phyloP scores from a whole-genome alignment of 192 early-diverging fungal species.

The Allomyces arbusculus region DNA sequence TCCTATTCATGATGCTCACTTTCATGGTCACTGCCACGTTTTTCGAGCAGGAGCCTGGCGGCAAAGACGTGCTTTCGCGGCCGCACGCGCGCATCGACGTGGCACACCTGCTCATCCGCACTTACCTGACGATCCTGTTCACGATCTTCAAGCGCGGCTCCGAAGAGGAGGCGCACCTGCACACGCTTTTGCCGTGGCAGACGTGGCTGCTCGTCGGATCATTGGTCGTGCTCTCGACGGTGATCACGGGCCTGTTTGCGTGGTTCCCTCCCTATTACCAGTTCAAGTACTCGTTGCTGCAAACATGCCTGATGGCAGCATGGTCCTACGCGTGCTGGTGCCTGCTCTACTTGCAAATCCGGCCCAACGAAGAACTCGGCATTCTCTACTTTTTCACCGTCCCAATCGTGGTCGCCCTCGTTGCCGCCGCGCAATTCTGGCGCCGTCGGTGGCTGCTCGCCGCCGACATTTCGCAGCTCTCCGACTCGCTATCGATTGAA shows the following conservation, averaged over 20 bases:
- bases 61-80: neutral
- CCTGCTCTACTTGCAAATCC: neutral
- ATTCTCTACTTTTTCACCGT: neutral
- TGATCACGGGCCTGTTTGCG: neutral
- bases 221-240: neutral
- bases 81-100: neutral
- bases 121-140: neutral
- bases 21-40: neutral
- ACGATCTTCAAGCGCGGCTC: neutral
- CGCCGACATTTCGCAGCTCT: neutral
- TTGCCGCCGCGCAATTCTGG: neutral
- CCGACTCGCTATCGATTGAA: neutral
- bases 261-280: neutral
- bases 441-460: neutral
- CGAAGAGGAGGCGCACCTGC: neutral
- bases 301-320: neutral
- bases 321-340: neutral
- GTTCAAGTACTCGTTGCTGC: neutral
- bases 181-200: neutral
- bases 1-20: neutral
- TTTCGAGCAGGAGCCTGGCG: neutral
- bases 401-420: neutral
- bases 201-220: neutral
- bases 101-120: neutral
- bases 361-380: neutral